Evolutionary conservation across 2,329 filamentous ascomycete genomes (phyloP), one percentile per base, ranked within the genome.

Genomic region (Rhynchosporium secalis): DNA sequence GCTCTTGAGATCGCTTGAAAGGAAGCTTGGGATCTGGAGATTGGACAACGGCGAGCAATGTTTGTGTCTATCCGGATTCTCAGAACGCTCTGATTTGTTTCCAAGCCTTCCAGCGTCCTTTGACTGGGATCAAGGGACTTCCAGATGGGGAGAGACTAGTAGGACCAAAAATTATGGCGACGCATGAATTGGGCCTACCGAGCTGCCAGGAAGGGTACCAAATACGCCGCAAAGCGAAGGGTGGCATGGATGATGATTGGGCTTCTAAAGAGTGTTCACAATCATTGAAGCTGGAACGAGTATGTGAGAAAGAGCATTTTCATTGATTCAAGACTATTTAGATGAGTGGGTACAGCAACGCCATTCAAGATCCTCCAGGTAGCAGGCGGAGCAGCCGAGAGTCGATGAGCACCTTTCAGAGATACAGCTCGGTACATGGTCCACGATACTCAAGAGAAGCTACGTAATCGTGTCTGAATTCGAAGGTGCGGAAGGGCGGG

Each of bases 1-100:
- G 62, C 60, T 29, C 47, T 65, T 31, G 45, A 65, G 51, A 62
- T 65, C 29, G 60, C 31, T 20, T 65, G 38, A 55, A 56, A 62
- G 48, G 26, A 40, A 36, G 54, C 33, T 46, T 45, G 45, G 46
- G 43, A 62, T 31, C 15, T 46, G 33, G 60, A 52, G n/a, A 38
- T 31, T 26, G 60, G 54, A 40, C 38, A 58, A 40, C 61, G 26
- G 28, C 58, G 33, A 20, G 49, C 38, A 56, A 46, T 2, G 46
- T 59, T 59, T 31, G 28, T 41, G 41, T 58, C 40, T 62, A 62
- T 29, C 56, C 55, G 4, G 56, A 48, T 52, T 56, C 38, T 62
- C 8, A 13, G 41, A 29, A 15, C 46, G 61, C 56, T 38, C 40
- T 62, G n/a, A 15, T 54, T 20, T 46, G 38, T 38, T 62, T 62